Evolutionary conservation across 805 yeast genomes (phyloP), one percentile per base, ranked within the genome.

Genomic region (Saturnispora dispora): DNA sequence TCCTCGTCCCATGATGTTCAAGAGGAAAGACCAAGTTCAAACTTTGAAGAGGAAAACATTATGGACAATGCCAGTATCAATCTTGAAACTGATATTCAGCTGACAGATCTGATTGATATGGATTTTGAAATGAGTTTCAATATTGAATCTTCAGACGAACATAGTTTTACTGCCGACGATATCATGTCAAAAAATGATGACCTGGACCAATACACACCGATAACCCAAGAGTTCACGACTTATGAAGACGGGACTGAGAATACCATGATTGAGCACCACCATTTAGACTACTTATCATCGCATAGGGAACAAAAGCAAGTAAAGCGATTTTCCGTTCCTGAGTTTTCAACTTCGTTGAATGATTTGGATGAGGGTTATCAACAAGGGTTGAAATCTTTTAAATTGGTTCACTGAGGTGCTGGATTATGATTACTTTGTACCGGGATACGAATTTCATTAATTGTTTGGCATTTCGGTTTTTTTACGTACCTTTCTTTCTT

Each of bases 81-180:
- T 8, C 6, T 18, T 4, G 43, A 42, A 33, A 43, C 47, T 17
- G 51, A 48, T 7, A 23, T 48, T 27, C 33, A 48, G 28, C 30
- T 49, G 13, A 44, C 48, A 3, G 47, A 30, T 18, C 17, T 49
- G 30, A 44, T 49, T 15, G 52, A 49, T 30, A 49, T 49, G 52
- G 51, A 48, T 35, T 48, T 43, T 43, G 46, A 48, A 9, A 23
- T 48, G 35, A 48, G 45, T 18, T 15, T 25, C 10, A 39, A 48
- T 10, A 8, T 17, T 18, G 41, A 37, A 37, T 20, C 41, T 10
- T 17, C 41, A 18, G 41, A 37, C 17, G 41, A 37, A 37, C 22
- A 37, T 3, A 8, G 4, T 37, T 18, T 13, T 17, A 37, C 22
- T 9, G 22, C 22, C 41, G 41, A 37, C 18, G 41, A 37, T 20